Conservation (phyloP, 2,329 filamentous ascomycete genomes). For the Aspergillus sergii region DNA sequence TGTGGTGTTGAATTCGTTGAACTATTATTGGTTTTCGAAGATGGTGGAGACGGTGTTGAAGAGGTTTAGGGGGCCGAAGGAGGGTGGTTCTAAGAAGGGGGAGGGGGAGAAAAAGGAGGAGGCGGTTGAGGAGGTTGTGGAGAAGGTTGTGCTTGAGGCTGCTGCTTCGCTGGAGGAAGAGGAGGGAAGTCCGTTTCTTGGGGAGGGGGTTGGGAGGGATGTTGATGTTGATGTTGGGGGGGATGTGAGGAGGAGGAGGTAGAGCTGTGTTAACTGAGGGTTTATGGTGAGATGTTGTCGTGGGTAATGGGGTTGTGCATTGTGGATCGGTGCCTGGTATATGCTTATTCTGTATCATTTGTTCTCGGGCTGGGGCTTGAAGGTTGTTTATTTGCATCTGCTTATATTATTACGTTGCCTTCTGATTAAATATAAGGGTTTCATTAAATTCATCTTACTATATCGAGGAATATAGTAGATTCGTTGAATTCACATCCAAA, state of each 20-base stretch:
- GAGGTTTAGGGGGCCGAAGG: slow-evolving; percentile 53
- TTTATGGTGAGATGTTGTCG: neutral
- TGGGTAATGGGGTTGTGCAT: neutral
- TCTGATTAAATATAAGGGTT: neutral
- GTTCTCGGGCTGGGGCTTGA: neutral
- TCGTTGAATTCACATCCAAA: neutral
- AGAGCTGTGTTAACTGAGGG: neutral
- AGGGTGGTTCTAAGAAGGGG: slow-evolving; percentile 20
- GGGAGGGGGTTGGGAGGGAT: slow-evolving; percentile 46
- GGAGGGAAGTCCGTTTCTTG: slow-evolving; percentile 31
- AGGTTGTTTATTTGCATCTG: neutral
- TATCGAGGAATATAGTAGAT: neutral
- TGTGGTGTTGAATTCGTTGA: slow-evolving; percentile 62
- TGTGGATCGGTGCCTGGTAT: neutral
- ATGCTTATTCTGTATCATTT: neutral
- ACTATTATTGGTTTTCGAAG: slow-evolving; percentile 69
- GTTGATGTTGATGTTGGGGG: slow-evolving; percentile 73
- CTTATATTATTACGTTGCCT: no score
- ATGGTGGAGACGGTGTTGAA: slow-evolving; percentile 68
- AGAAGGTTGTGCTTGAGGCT: slow-evolving; percentile 39
- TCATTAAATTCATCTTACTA: neutral
- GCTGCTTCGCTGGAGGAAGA: slow-evolving; percentile 33
- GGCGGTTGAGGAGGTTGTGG: slow-evolving; percentile 18
- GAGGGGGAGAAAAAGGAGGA: slow-evolving; percentile 11
- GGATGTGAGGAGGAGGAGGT: slow-evolving; percentile 66